Percentiles rank a stretch among this genome's conserved stretches.
phyloP scores from a whole-genome alignment of 176 grass and related monocot species.

The Cocos nucifera region DNA sequence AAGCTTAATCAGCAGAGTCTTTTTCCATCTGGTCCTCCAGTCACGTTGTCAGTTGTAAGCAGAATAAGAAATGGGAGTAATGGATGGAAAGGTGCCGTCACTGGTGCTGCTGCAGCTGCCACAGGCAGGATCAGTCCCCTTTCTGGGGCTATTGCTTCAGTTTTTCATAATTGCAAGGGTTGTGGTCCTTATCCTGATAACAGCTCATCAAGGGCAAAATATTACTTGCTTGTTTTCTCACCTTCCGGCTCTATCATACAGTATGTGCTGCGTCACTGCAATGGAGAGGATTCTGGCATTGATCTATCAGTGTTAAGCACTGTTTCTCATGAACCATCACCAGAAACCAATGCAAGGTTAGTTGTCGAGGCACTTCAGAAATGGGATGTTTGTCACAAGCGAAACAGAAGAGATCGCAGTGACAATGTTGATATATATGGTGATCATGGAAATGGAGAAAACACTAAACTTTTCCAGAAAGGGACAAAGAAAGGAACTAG shows the following conservation, averaged over 20 bases:
- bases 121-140: conserved; percentile 50
- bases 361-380: conserved; percentile 89
- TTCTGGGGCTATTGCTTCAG: conserved; percentile 57
- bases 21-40: conserved; percentile 39
- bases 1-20: conserved; percentile 55
- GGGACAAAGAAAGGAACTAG: conserved; percentile 39
- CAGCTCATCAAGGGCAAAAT: conserved; percentile 31
- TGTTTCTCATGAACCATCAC: conserved; percentile 35
- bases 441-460: conserved; percentile 64
- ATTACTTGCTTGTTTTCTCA: conserved; percentile 80
- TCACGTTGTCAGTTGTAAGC: conserved; percentile 75
- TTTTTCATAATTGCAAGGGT: conserved; percentile 70
- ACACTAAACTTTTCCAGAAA: conserved; percentile 52
- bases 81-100: conserved; percentile 59
- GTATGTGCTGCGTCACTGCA: conserved; percentile 57
- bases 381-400: conserved; percentile 92
- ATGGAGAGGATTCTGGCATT: conserved; percentile 30
- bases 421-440: conserved; percentile 56
- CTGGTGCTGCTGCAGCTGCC: conserved; percentile 61
- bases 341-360: conserved; percentile 49
- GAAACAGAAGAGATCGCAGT: conserved; percentile 51
- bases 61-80: conserved; percentile 86
- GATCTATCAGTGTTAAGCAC: conserved; percentile 25
- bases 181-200: conserved; percentile 22
- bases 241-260: conserved; percentile 85